Percentiles rank a stretch among this genome's conserved stretches.
Evolutionary conservation across 1,284 basidiomycete genomes (phyloP).

Genomic region (Bondarzewia mesenterica): DNA sequence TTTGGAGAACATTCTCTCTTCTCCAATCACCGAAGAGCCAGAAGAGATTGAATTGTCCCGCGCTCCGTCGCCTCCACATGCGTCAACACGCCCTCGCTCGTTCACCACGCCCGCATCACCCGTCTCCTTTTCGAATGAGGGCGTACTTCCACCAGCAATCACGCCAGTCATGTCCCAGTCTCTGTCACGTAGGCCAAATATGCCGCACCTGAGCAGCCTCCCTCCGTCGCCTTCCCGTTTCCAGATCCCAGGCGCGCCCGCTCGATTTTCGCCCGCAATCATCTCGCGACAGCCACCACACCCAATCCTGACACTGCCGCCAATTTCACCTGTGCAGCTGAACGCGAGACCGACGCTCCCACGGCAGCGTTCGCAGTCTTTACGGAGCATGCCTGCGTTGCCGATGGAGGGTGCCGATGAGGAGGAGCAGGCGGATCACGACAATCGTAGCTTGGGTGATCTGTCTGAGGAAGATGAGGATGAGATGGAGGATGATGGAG

Average conservation of each 20-base stretch:
- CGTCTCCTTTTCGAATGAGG: neutral
- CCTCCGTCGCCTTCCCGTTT: slow-evolving; percentile 6
- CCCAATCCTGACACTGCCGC: slow-evolving; percentile 42
- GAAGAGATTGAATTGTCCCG: neutral
- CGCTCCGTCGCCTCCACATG: neutral
- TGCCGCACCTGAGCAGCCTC: neutral
- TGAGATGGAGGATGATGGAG: slow-evolving; percentile 23
- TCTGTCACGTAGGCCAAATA: neutral
- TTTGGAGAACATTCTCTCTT: too few species aligned
- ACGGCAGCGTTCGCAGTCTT: slow-evolving; percentile 19
- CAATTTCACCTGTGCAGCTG: slow-evolving; percentile 24
- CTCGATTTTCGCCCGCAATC: slow-evolving; percentile 42
- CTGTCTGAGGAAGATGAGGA: slow-evolving; percentile 31
- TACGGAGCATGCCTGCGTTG: slow-evolving; percentile 43
- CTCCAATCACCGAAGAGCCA: neutral
- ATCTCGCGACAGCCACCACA: slow-evolving; percentile 40
- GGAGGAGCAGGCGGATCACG: slow-evolving; percentile 29
- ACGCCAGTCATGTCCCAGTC: neutral
- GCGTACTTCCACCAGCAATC: neutral
- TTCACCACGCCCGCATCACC: neutral
- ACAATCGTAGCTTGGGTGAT: slow-evolving; percentile 28
- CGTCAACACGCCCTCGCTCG: neutral
- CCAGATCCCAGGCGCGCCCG: slow-evolving; percentile 23
- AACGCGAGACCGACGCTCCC: slow-evolving; percentile 15
- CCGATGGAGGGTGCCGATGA: slow-evolving; percentile 34